Evolutionary conservation across 495 filamentous ascomycete species (phyloP).

Genomic region (Ascodesmis nigricans): DNA sequence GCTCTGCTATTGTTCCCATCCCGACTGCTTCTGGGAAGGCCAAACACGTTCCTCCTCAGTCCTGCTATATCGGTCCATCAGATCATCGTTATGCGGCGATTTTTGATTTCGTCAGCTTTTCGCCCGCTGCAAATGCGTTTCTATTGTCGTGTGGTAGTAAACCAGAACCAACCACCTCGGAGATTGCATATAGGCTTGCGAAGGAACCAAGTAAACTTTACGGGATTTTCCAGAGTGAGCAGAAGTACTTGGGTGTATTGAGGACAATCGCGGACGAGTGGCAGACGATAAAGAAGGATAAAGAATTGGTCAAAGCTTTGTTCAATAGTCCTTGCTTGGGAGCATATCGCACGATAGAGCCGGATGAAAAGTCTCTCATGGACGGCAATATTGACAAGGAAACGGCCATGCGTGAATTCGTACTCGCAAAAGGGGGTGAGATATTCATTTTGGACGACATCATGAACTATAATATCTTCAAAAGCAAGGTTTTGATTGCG

Average conservation of each 20-base stretch:
- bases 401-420: slow-evolving; percentile 53
- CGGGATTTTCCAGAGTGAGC: slow-evolving; percentile 50
- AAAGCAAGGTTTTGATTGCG: slow-evolving; percentile 52
- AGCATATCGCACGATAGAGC: slow-evolving; percentile 30
- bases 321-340: slow-evolving; percentile 53
- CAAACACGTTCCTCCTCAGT: slow-evolving; percentile 36
- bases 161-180: slow-evolving; percentile 61
- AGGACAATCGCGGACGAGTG: slow-evolving; percentile 52
- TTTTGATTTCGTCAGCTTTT: slow-evolving; percentile 93
- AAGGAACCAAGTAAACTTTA: slow-evolving; percentile 59
- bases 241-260: slow-evolving; percentile 67
- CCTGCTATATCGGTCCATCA: slow-evolving; percentile 56
- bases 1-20: slow-evolving; percentile 46
- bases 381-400: slow-evolving; percentile 42
- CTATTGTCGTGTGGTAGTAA: slow-evolving; percentile 72
- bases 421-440: slow-evolving; percentile 41
- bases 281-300: slow-evolving; percentile 49
- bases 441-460: slow-evolving; percentile 75
- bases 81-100: slow-evolving; percentile 61
- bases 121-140: slow-evolving; percentile 66
- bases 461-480: slow-evolving; percentile 64
- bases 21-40: slow-evolving; percentile 14
- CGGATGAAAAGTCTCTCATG: slow-evolving; percentile 19
- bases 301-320: slow-evolving; percentile 52
- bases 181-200: slow-evolving; percentile 59